Evolutionary conservation across 208 protist genomes (phyloP), one percentile per base, ranked within the genome.

Genomic region (Acanthamoeba triangularis): DNA sequence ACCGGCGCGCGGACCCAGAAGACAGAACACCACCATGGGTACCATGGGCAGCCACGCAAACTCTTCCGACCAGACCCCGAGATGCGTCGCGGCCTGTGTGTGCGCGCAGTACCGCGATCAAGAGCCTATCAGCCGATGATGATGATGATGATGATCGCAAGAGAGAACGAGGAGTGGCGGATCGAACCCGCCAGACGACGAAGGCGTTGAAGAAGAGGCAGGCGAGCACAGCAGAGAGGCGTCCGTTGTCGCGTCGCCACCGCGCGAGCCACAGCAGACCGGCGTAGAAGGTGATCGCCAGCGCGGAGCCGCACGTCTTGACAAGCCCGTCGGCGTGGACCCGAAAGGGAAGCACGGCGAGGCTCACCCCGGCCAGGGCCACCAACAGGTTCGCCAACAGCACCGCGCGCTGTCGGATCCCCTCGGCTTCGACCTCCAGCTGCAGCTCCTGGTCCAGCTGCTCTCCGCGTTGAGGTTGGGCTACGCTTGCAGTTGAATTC

Each of bases 1-100:
- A 7, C 72, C 72, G 1, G 72, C 72, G 20, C 37, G 30, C 16
- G 35, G 72, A 8, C 72, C 72, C 72, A 80, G 37, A 14, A 80
- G 72, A 44, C 72, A 80, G 72, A 49, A 80, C 35, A 80, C 72
- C 30, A 80, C 72, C 25, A 80, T 44, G 35, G 72, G 72, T 11
- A 80, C 33, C 37, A 80, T 30, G 72, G 72, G 72, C 72, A 80
- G 37, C 72, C 72, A 80, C 37, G 72, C 8, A 80, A 47, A 80
- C 8, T 20, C 72, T 30, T 80, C 72, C 7, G 72, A 33, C 8
- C 33, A 30, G 16, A 80, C 16, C n/a, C 72, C 72, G 11, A 47
- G 44, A 47, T 37, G 33, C 10, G 25, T 23, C n/a, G 25, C 35
- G n/a, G 6, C 65, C 65, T 74, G 65, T 37, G 25, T 37, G 18